These are phyloP conservation scores for Clonostachys solani DNA, from an alignment of 2,329 filamentous ascomycete genomes.

Conservation along the genomic window DNA sequence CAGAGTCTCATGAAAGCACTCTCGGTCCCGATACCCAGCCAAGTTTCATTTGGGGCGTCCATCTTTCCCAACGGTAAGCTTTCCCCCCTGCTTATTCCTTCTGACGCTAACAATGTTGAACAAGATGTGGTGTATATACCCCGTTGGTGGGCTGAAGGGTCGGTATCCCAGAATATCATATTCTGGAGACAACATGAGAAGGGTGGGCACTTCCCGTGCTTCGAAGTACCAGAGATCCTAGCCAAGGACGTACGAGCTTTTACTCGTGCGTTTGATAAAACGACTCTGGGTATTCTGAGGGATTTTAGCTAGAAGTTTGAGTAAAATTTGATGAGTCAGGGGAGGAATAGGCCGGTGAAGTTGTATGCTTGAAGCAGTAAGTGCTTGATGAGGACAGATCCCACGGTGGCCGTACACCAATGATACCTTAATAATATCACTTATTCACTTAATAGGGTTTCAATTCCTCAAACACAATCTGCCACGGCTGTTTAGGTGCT, in stretches of 20 bases:
- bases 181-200: background rate
- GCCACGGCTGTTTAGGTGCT: no score
- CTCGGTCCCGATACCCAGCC: background rate
- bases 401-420: no score
- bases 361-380: no score
- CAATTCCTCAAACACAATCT: no score
- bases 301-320: no score
- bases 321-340: no score
- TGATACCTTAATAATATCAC: no score
- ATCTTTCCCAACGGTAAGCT: background rate
- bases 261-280: background rate
- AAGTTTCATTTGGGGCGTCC: background rate
- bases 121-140: background rate
- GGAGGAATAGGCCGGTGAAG: no score
- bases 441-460: no score
- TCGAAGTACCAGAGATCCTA: background rate
- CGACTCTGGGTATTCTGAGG: no score
- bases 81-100: no score
- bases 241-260: conserved; percentile 8
- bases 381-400: no score
- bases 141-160: background rate
- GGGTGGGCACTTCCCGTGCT: conserved; percentile 1
- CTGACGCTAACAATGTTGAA: background rate
- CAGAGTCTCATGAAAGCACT: background rate
- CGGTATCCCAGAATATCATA: background rate